Base-by-base conservation (phyloP, 768 basidiomycete genomes). In the Hypholoma fasciculare region DNA sequence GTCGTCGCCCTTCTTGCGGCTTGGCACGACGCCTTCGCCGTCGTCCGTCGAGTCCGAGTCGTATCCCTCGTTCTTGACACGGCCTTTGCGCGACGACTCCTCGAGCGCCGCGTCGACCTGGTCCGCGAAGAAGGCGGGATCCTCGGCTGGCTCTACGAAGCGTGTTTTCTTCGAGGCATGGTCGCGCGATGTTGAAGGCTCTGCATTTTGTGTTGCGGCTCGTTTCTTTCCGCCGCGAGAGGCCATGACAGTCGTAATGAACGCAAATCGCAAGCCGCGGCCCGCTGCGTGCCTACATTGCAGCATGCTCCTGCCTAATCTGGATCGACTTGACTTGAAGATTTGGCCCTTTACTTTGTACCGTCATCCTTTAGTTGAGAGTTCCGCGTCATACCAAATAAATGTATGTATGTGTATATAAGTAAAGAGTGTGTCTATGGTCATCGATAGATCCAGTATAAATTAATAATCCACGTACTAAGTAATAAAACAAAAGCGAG, bases 21-120 rank as follows among this genome's bases (percentile, higher is more conserved):
- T 92, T n/a, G 73, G 74, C 8, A 95, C 95, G 38, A 96, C 93
- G n/a, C 93, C 90, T 71, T 97, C 94, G 2, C 92, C 94, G 61
- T 97, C 95, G 68, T 96, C 93, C 56, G 86, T 94, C 2, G 94
- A 96, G 73, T 97, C 95, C 1, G 92, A 94, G 12, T 96, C 94
- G 70, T 97, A 98, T 14, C 96, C 82, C 53, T 93, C 93, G 16
- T 82, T 88, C 68, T 89, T 90, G 58, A 97, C 85, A 47, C 85
- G 84, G 19, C 91, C 87, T 69, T 85, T 88, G 16, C 88, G 83
- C 11, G 82, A 80, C 4, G 87, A 83, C 63, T 78, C 77, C 71
- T 93, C 92, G 56, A 94, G 84, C 0, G 86, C 79, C 3, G 80
- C 80, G 60, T 92, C 89, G 43, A 93, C 89, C 63, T 93, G 81